Evolutionary conservation across 1,139 yeast genomes (phyloP), one percentile per base, ranked within the genome.

Genomic region (Williopsis jadinii): DNA sequence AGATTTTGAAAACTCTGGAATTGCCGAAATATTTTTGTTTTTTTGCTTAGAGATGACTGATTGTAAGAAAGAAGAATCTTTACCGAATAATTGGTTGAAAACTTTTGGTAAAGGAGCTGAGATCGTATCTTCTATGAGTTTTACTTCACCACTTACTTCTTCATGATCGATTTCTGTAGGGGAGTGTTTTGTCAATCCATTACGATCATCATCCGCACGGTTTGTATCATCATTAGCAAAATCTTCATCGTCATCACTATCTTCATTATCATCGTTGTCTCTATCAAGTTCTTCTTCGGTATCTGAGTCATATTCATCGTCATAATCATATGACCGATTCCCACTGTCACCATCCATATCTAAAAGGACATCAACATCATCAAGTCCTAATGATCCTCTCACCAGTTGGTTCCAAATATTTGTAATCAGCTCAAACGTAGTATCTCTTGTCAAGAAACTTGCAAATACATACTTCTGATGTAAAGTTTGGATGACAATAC

Each of bases 41-140:
- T 84, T 84, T 52, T 84, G 92, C 24, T 73, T 75, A 41, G 77
- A 77, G 36, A 86, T 59, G 38, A 66, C 56, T 3, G 66, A 65
- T 39, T 73, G 67, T 47, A 72, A 65, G 57, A 78, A 76, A 0
- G 74, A 58, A 1, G 76, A 67, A 55, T 88, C 86, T 15, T 75
- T 69, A 9, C 97, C 97, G 63, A 81, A 90, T 37, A 92, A 50
- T 27, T 86, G 52, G 34, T 68, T 67, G 48, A 70, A 85, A 0
- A 88, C 80, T 9, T 74, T 82, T 1, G 96, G 96, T 11, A 90
- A 52, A 1, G 97, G 97, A 0, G 94, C 95, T 37, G 70, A 64
- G 34, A 88, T 62, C 0, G 67, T 65, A 24, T 78, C 84, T 35
- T 84, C 85, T 8, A 70, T 61, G 34, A 90, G 73, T 37, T 78